Conservation (phyloP, 805 yeast species). For the Hanseniaspora nectarophila region DNA sequence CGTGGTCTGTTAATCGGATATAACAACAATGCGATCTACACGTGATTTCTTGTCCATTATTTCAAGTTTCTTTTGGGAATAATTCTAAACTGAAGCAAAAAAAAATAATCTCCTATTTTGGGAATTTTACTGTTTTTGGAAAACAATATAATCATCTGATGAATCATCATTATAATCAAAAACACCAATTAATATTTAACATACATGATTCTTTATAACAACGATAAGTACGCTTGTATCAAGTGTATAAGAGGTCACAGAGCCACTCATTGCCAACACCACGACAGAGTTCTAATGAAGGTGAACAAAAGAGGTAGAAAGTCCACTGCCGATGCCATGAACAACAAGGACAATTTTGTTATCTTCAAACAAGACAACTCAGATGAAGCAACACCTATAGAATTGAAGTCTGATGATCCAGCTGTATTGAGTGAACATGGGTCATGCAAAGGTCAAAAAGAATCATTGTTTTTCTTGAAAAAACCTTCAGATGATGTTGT, state of each 20-base stretch:
- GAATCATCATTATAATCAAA: too few relatives aligned
- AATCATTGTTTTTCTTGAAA: not conserved
- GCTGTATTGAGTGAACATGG: not conserved
- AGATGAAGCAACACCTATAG: not conserved
- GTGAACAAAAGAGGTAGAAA: slow-evolving; percentile 90
- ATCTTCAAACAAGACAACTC: slow-evolving; percentile 11
- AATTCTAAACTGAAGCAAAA: too few relatives aligned
- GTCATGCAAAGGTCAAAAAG: slow-evolving; percentile 5
- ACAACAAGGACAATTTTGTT: slow-evolving; percentile 14
- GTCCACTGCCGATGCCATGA: slow-evolving; percentile 34
- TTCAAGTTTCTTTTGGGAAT: too few relatives aligned
- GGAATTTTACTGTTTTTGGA: too few relatives aligned
- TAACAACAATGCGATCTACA: too few relatives aligned
- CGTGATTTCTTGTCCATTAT: too few relatives aligned
- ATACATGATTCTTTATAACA: slow-evolving; percentile 63
- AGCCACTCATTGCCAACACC: slow-evolving; percentile 75
- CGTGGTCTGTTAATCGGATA: too few relatives aligned
- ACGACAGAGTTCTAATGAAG: slow-evolving; percentile 64
- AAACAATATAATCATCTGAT: too few relatives aligned
- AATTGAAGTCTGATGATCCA: not conserved
- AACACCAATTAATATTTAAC: not conserved
- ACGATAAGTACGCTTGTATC: slow-evolving; percentile 69
- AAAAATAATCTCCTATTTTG: too few relatives aligned
- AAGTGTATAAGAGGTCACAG: slow-evolving; percentile 90
- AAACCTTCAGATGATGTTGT: not conserved